Evolutionary conservation across 2,329 filamentous ascomycete species (phyloP), one percentile per base, ranked within the genome.

Genomic region (Sclerotiophoma versabilis): DNA sequence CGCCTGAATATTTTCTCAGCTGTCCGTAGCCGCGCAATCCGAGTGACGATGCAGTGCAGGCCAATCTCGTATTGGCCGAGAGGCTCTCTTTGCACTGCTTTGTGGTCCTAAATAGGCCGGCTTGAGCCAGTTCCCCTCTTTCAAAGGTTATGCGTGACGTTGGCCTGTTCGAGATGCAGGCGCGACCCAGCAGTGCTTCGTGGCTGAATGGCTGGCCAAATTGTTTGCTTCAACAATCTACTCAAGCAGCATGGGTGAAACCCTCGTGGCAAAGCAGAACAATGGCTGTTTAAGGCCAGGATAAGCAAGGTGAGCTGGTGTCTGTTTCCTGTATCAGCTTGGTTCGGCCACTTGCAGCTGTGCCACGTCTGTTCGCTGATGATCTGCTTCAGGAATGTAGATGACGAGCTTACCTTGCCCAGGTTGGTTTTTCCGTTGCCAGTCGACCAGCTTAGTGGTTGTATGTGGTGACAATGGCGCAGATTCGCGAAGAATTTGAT

Each of bases 241-340:
- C 17, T 34, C 32, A 37, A 29, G 32, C 25, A 29, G 25, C 34
- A 22, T 22, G n/a, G 33, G 37, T 32, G 37, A 54, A 26, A 49
- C 39, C 33, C 51, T 54, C 45, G 51, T 54, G 51, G 38, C 37
- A 48, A 44, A 17, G 27, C 38, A 39, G 37, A 36, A 49, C 37
- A 44, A 26, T 27, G 45, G 25, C 27, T 47, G 20, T 36, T 25
- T 19, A 32, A 8, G 42, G 39, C 41, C 34, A 25, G 42, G 30
- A 62, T 55, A 62, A 65, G 58, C 41, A 62, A 64, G 33, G 33
- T 34, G 44, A 33, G 50, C 48, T 58, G 39, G 63, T 60, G 56
- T 60, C 62, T 65, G 60, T 44, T 58, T 43, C 37, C 51, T 48
- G 48, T 47, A 51, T 63, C 51, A 60, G 47, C 54, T 48, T 37